Evolutionary conservation across 768 basidiomycete genomes (phyloP).

Genomic region (Tulasnella sp.): DNA sequence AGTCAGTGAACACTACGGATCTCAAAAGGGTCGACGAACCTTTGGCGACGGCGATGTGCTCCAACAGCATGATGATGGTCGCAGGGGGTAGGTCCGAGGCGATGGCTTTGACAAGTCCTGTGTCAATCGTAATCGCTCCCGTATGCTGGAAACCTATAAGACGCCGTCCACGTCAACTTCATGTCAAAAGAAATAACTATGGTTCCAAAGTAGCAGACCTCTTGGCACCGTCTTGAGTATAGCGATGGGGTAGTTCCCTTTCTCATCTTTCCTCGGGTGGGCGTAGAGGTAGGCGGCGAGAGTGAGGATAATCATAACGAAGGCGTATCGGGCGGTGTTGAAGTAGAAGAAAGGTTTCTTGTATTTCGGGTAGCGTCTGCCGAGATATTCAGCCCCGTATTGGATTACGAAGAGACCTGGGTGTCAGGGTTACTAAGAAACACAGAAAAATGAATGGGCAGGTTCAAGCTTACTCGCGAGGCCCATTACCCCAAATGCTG

Average conservation of each 20-base stretch:
- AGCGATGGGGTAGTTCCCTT: constrained; percentile 69
- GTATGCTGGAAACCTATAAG: constrained; percentile 29
- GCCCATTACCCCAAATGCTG: constrained; percentile 77
- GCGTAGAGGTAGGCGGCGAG: constrained; percentile 75
- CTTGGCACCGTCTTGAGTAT: constrained; percentile 73
- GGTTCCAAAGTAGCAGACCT: constrained; percentile 30
- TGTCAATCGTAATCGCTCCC: constrained; percentile 36
- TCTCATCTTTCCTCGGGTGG: constrained; percentile 36
- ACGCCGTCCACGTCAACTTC: background rate
- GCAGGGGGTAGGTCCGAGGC: constrained; percentile 67
- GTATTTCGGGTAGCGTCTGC: constrained; percentile 53
- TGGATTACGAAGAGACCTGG: constrained; percentile 56
- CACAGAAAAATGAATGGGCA: background rate
- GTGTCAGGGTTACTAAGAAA: constrained; percentile 4
- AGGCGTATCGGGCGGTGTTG: constrained; percentile 64
- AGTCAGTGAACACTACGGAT: background rate
- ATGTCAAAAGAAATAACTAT: background rate
- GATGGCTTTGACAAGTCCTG: constrained; percentile 48
- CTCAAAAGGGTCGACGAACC: constrained; percentile 36
- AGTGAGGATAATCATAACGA: constrained; percentile 79
- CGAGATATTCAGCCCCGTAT: constrained; percentile 37
- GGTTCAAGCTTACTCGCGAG: constrained; percentile 33
- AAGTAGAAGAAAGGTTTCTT: constrained; percentile 66
- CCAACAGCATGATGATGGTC: constrained; percentile 78
- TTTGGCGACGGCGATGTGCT: constrained; percentile 96